Percentiles rank a stretch among this genome's conserved stretches.
phyloP scores from a whole-genome alignment of 1,284 basidiomycete species.

The Puccinia coronata region DNA sequence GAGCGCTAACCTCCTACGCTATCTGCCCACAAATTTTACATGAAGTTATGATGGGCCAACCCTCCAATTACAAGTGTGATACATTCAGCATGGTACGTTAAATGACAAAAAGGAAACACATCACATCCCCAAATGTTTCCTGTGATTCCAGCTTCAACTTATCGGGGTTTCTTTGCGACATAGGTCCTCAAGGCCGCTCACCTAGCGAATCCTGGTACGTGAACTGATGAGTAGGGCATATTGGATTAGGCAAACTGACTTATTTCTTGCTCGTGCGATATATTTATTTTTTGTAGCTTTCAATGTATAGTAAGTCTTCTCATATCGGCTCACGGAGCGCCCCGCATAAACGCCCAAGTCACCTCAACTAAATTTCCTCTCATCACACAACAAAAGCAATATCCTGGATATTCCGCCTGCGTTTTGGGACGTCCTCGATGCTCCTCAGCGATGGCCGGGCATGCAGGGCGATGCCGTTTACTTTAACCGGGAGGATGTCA shows the following conservation, averaged over 20 bases:
- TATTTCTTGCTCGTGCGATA: not conserved
- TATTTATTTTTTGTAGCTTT: constrained; percentile 15
- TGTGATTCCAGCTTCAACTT: not conserved
- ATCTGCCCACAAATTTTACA: too few relatives aligned
- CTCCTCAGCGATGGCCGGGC: constrained; percentile 31
- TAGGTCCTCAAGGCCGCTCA: constrained; percentile 29
- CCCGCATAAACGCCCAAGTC: not conserved
- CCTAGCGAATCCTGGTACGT: constrained; percentile 31
- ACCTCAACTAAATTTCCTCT: not conserved
- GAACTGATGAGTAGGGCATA: not conserved
- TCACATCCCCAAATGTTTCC: too few relatives aligned
- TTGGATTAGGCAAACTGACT: not conserved
- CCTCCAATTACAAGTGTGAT: constrained; percentile 13
- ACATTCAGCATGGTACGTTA: constrained; percentile 28
- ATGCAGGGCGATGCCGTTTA: constrained; percentile 31
- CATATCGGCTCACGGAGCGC: not conserved
- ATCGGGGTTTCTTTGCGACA: not conserved
- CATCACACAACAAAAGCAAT: not conserved
- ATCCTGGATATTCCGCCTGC: constrained; percentile 26
- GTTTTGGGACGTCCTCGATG: constrained; percentile 25
- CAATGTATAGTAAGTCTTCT: constrained; percentile 38
- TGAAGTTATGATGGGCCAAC: not conserved
- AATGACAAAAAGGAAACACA: not conserved
- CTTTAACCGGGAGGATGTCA: constrained; percentile 34
- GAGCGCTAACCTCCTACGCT: too few relatives aligned